Base-by-base conservation (phyloP, 2,329 filamentous ascomycete genomes). In the Parastagonospora nodorum region DNA sequence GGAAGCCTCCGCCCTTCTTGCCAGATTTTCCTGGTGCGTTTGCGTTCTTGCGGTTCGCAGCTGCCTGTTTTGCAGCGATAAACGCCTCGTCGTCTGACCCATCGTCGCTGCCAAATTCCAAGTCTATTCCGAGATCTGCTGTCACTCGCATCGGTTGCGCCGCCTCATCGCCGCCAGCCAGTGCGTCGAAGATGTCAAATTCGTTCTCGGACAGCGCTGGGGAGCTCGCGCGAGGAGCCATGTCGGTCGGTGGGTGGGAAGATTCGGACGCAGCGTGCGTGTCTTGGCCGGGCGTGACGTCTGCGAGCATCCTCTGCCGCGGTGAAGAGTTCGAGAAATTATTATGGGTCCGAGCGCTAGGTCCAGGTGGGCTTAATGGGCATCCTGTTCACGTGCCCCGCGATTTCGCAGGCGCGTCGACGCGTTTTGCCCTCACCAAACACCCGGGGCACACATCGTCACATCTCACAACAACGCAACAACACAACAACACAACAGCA, bases 1-100 rank as follows among this genome's bases (percentile, higher is more conserved):
- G 94, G 71, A 99, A 99, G 45, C 93, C 94, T 66, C 94, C 94
- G 32, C 92, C 90, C 75, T 97, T 99, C 79, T 97, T 97, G 29
- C 90, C 89, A 2, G 87, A 88, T 57, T 89, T 89, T 15, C 90
- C 90, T 7, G 94, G 64, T 11, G 45, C 45, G 68, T 92, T 94
- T 8, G 88, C 83, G 1, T 85, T 80, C 70, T 97, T 97, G 55
- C 93, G 82, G 70, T 97, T 97, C 4, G 89, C 90, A 12, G 91
- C 90, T 3, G 90, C 88, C 72, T 96, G 92, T 64, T 89, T 85
- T 32, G 90, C 84, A 8, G 92, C 91, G 74, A 99, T 99, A 68
- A 97, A 97, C 0, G 88, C 88, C 69, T 89, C 92, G 69, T 99
- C 92, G 14, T 78, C 80, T 35, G 79, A 78, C 12, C 76, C 76